phyloP scores from a whole-genome alignment of 805 yeast genomes.

The Saccharomycopsis guyanensis region DNA sequence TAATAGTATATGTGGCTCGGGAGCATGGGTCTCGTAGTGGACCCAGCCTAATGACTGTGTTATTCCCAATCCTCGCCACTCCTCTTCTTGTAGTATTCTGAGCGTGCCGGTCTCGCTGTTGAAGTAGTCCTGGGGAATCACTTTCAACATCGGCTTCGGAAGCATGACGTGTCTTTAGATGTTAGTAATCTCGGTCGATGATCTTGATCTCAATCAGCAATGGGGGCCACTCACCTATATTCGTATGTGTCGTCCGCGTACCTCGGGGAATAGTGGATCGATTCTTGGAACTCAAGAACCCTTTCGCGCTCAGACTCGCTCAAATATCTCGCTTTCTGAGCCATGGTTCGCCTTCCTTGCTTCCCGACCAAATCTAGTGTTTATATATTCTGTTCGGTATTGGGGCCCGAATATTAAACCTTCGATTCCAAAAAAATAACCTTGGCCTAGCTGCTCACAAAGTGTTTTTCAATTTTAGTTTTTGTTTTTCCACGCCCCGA shows the following conservation, averaged over 20 bases:
- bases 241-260: constrained; percentile 89
- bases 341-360: too few relatives aligned
- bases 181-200: background rate
- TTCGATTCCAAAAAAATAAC: too few relatives aligned
- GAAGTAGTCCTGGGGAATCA: constrained; percentile 90
- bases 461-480: too few relatives aligned
- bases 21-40: constrained; percentile 96
- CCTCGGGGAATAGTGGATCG: constrained; percentile 89
- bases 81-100: constrained; percentile 85
- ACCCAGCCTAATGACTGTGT: constrained; percentile 98
- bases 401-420: too few relatives aligned
- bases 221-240: constrained; percentile 55
- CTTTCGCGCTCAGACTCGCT: constrained; percentile 79
- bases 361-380: too few relatives aligned
- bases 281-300: constrained; percentile 84
- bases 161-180: constrained; percentile 77
- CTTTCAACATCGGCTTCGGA: constrained; percentile 92
- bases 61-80: constrained; percentile 97
- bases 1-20: constrained; percentile 93
- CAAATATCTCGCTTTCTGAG: constrained; percentile 42
- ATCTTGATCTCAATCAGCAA: background rate
- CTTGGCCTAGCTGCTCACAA: too few relatives aligned
- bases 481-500: too few relatives aligned
- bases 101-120: constrained; percentile 90
- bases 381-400: too few relatives aligned